phyloP scores from a whole-genome alignment of 352 stramenopile genomes.

The Globisporangium iwayamae region DNA sequence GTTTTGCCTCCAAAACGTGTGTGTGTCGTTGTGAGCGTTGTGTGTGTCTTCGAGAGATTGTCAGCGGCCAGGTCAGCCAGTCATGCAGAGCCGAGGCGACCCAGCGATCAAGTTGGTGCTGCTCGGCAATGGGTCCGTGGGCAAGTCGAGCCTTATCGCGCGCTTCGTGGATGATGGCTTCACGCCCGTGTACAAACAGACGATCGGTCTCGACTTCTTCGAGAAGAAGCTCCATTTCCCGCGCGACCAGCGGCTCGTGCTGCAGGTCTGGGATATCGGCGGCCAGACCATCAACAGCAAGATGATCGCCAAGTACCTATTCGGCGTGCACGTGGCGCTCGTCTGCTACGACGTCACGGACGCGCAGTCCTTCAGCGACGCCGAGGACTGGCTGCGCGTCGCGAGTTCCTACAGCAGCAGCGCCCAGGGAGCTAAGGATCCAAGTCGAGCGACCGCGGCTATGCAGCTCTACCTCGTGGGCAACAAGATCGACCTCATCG shows the following conservation, averaged over 20 bases:
- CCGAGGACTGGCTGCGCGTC: constrained; percentile 73
- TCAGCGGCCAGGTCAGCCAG: neutral
- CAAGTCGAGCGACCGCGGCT: constrained; percentile 21
- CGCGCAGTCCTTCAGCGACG: constrained; percentile 75
- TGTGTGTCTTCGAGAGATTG: neutral
- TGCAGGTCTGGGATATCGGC: constrained; percentile 89
- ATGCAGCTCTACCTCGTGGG: constrained; percentile 74
- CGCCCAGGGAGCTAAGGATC: neutral
- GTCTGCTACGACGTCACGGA: constrained; percentile 88
- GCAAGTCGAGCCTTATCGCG: constrained; percentile 82
- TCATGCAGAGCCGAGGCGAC: constrained; percentile 31
- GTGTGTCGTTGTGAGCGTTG: too few species aligned
- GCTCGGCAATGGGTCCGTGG: constrained; percentile 83
- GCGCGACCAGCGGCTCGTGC: constrained; percentile 65
- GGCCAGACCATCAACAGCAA: constrained; percentile 87
- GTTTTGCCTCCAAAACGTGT: neutral
- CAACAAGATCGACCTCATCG: constrained; percentile 87
- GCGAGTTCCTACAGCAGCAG: constrained; percentile 20
- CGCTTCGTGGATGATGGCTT: constrained; percentile 84
- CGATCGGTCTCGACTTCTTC: constrained; percentile 84
- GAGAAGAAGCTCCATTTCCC: constrained; percentile 81
- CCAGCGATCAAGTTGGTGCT: constrained; percentile 81
- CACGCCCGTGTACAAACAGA: constrained; percentile 83
- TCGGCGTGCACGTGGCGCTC: constrained; percentile 69
- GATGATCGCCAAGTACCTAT: constrained; percentile 87